Conservation (phyloP, 495 filamentous ascomycete species). For the Penicillium parvum region DNA sequence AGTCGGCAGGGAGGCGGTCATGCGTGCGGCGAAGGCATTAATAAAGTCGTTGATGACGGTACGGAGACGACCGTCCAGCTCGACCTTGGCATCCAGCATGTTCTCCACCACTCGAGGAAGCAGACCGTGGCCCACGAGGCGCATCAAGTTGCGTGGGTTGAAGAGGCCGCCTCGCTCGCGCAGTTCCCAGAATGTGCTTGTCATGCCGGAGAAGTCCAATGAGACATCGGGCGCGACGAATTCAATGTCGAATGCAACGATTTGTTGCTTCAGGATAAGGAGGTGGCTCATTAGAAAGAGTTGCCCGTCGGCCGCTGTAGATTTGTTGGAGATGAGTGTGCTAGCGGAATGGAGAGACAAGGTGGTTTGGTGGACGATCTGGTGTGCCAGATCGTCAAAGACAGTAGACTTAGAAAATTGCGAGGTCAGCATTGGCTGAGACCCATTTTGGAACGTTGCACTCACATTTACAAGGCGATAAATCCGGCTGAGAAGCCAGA, state of each 20-base stretch:
- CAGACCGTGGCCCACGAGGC: constrained; percentile 55
- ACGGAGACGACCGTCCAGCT: constrained; percentile 72
- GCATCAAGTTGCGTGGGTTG: constrained; percentile 57
- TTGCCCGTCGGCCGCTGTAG: constrained; percentile 59
- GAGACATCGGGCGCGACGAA: constrained; percentile 71
- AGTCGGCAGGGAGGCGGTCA: constrained; percentile 48
- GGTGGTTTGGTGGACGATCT: constrained; percentile 71
- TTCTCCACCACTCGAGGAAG: constrained; percentile 60
- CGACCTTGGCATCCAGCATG: constrained; percentile 73
- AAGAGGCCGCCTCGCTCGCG: constrained; percentile 66
- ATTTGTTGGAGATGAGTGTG: constrained; percentile 50
- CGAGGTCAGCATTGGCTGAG: constrained; percentile 15
- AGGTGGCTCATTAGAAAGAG: constrained; percentile 91
- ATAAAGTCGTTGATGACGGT: constrained; percentile 79
- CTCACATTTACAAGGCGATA: constrained; percentile 73
- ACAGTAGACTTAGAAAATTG: constrained; percentile 56
- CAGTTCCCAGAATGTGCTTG: constrained; percentile 72
- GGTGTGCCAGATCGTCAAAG: constrained; percentile 74
- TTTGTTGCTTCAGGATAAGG: constrained; percentile 84
- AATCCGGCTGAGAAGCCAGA: constrained; percentile 79
- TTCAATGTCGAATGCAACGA: constrained; percentile 88
- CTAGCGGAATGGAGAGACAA: constrained; percentile 55
- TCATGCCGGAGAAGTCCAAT: constrained; percentile 75
- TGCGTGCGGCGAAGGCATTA: constrained; percentile 50
- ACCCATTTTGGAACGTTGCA: too few relatives aligned